Percentiles rank a stretch among this genome's conserved stretches.
Conservation (phyloP, 345 rosid species). For the Populus simonii region DNA sequence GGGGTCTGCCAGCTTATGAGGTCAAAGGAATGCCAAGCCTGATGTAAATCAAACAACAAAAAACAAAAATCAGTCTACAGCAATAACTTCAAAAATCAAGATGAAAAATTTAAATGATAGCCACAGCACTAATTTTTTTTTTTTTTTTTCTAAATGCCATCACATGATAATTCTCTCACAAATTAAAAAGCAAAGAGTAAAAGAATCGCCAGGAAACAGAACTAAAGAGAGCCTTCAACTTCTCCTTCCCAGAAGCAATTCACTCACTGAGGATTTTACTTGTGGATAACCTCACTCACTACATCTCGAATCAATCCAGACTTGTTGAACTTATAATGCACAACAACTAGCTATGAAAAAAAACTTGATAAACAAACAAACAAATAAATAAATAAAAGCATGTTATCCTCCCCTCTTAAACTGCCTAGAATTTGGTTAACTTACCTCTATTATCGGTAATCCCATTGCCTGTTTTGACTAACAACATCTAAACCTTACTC, state of each 20-base stretch:
- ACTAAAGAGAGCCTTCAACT: not conserved
- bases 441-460: not conserved
- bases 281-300: not conserved
- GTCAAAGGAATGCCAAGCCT: slow-evolving; percentile 18
- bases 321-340: not conserved
- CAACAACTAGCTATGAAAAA: not conserved
- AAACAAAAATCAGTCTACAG: not conserved
- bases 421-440: not conserved
- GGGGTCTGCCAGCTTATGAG: slow-evolving; percentile 14
- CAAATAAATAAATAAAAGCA: slow-evolving; percentile 12
- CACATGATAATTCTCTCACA: not conserved
- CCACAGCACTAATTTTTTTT: not conserved
- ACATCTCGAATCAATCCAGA: not conserved
- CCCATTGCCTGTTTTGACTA: slow-evolving; percentile 12
- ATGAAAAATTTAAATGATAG: not conserved
- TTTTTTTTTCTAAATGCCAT: not conserved
- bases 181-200: not conserved
- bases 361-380: not conserved
- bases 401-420: slow-evolving; percentile 18
- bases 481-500: not conserved
- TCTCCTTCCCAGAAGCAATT: not conserved
- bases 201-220: not conserved
- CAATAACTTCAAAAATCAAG: not conserved
- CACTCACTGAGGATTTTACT: not conserved
- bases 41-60: not conserved